Conservation (phyloP, 1,139 yeast genomes). For the Candida frijolesensis region DNA sequence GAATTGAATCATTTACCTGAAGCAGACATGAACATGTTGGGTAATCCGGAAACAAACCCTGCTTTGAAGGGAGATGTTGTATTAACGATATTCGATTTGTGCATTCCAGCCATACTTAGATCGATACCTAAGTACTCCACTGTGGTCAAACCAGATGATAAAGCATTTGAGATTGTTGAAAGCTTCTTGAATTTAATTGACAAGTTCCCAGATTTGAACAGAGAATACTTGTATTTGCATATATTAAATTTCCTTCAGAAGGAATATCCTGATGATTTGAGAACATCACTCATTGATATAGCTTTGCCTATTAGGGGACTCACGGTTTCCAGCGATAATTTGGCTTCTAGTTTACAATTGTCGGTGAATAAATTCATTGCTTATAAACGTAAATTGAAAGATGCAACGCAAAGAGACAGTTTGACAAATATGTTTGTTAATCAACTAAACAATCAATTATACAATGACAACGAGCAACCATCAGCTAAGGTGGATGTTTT, state of each 20-base stretch:
- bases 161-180: constrained; percentile 44
- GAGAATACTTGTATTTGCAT: constrained; percentile 67
- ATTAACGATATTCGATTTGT: constrained; percentile 76
- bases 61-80: constrained; percentile 91
- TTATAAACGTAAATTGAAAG: constrained; percentile 47
- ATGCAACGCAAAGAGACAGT: constrained; percentile 34
- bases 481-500: background rate
- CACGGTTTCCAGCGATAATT: constrained; percentile 34
- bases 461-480: constrained; percentile 17
- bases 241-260: constrained; percentile 54
- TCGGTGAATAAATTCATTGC: constrained; percentile 74
- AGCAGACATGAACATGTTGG: constrained; percentile 83
- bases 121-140: constrained; percentile 30
- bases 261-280: constrained; percentile 37
- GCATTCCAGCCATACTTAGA: constrained; percentile 53
- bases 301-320: constrained; percentile 67
- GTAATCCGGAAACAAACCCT: constrained; percentile 84
- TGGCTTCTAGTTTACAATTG: constrained; percentile 64
- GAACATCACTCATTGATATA: constrained; percentile 57
- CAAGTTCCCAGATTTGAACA: constrained; percentile 66
- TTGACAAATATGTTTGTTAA: constrained; percentile 50
- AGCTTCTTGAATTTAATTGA: constrained; percentile 61
- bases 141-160: constrained; percentile 30
- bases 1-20: constrained; percentile 79
- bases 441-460: constrained; percentile 34